Conservation (phyloP, 345 rosid genomes). For the Alliaria petiolata region DNA sequence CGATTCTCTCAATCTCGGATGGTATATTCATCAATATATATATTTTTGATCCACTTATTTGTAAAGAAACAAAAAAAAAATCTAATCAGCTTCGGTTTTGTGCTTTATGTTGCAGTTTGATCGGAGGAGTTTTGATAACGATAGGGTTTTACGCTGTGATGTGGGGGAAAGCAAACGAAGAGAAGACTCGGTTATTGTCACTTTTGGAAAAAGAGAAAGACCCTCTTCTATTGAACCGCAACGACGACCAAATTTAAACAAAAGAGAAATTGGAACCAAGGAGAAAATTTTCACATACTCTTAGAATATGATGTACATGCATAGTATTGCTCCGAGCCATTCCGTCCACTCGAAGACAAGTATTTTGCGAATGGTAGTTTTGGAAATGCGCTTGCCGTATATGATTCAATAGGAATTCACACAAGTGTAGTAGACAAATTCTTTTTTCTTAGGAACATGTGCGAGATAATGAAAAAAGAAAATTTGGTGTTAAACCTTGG, state of each 20-base stretch:
- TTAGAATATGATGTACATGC: not conserved
- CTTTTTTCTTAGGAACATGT: too few species aligned
- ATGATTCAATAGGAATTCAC: too few species aligned
- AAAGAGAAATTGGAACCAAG: not conserved
- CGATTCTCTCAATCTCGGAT: conserved; percentile 58
- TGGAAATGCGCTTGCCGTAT: too few species aligned
- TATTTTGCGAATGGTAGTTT: too few species aligned
- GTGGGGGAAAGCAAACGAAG: conserved; percentile 82
- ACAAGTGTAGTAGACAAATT: too few species aligned
- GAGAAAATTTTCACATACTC: not conserved
- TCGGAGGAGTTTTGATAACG: conserved; percentile 62
- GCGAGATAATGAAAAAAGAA: too few species aligned
- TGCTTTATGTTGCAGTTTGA: conserved; percentile 39
- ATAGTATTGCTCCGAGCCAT: not conserved
- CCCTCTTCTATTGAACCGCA: conserved; percentile 41
- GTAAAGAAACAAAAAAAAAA: not conserved
- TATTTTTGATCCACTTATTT: not conserved
- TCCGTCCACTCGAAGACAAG: too few species aligned
- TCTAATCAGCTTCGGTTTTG: not conserved
- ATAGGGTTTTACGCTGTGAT: conserved; percentile 67
- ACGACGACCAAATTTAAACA: conserved; percentile 20
- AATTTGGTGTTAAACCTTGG: too few species aligned
- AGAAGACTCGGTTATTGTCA: conserved; percentile 26
- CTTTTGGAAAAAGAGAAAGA: conserved; percentile 35
- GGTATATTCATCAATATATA: conserved; percentile 40